Conservation (phyloP, 768 basidiomycete genomes). For the Serendipita indica region DNA sequence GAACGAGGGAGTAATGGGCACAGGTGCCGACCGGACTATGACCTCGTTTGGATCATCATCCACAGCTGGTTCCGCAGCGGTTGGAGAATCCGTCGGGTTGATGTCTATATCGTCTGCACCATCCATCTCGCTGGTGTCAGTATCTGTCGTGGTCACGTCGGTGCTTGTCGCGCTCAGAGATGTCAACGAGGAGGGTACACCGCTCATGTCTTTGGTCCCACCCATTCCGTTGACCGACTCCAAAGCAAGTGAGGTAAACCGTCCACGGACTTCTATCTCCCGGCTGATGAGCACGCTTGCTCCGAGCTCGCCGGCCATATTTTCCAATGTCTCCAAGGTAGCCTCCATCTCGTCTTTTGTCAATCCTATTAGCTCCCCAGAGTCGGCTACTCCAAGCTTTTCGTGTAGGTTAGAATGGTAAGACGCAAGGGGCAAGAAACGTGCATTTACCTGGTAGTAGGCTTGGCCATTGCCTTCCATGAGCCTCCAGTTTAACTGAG, state of each 20-base stretch:
- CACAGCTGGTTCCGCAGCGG: neutral
- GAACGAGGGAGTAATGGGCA: slow-evolving; percentile 1
- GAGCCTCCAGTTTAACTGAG: slow-evolving; percentile 90
- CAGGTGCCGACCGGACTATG: slow-evolving; percentile 3
- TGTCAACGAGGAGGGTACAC: neutral
- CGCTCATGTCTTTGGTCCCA: neutral
- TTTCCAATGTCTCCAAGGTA: slow-evolving; percentile 73
- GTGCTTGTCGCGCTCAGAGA: neutral
- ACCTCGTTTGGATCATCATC: slow-evolving; percentile 3
- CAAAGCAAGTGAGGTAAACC: neutral
- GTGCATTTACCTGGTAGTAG: slow-evolving; percentile 43
- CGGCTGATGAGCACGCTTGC: slow-evolving; percentile 84
- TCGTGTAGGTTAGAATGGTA: slow-evolving; percentile 28
- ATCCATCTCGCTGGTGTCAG: slow-evolving; percentile 19
- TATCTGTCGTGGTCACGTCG: slow-evolving; percentile 19
- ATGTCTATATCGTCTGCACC: slow-evolving; percentile 6
- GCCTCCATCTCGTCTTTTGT: slow-evolving; percentile 55
- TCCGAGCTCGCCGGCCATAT: slow-evolving; percentile 90
- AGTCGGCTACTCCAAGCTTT: slow-evolving; percentile 56
- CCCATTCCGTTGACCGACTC: slow-evolving; percentile 6
- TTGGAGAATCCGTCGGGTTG: neutral
- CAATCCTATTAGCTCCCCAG: slow-evolving; percentile 74
- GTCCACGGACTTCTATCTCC: slow-evolving; percentile 57
- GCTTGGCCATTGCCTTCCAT: slow-evolving; percentile 74
- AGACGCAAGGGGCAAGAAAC: neutral